A percentile compares a stretch with the other conserved stretches of the same genome.
Conservation (phyloP, 257 asterid genomes). For the Penstemon barbatus region DNA sequence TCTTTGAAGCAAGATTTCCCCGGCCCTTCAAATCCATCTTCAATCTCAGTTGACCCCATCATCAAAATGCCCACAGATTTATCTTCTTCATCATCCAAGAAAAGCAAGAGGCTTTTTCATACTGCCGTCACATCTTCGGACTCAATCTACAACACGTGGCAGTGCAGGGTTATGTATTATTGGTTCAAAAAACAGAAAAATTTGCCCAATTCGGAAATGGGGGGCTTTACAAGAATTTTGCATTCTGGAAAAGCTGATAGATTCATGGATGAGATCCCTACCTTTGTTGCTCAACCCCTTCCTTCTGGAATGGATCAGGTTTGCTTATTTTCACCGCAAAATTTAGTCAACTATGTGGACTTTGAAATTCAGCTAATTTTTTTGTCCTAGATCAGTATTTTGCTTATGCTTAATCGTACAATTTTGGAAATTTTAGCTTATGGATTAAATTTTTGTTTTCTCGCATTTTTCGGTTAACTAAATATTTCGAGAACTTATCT, state of each 20-base stretch:
- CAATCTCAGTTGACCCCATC: constrained; percentile 55
- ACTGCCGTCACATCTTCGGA: constrained; percentile 92
- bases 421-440: constrained; percentile 21
- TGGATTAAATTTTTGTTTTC: too few relatives aligned
- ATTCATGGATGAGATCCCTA: constrained; percentile 96
- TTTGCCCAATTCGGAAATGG: constrained; percentile 73
- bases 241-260: constrained; percentile 71
- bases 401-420: not conserved
- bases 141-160: constrained; percentile 96
- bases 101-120: constrained; percentile 64
- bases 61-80: constrained; percentile 67
- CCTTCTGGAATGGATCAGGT: constrained; percentile 95
- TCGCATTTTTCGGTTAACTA: too few relatives aligned
- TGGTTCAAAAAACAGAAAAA: constrained; percentile 75
- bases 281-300: constrained; percentile 87
- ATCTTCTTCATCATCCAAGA: constrained; percentile 26
- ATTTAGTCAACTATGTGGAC: not conserved
- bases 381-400: not conserved
- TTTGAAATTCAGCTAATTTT: not conserved
- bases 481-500: too few relatives aligned
- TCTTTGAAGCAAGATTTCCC: constrained; percentile 83
- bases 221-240: constrained; percentile 87
- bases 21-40: constrained; percentile 42
- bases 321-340: not conserved
- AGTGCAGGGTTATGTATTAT: constrained; percentile 88